Evolutionary conservation across 2,329 filamentous ascomycete species (phyloP), one percentile per base, ranked within the genome.

Genomic region (Orbilia javanica): DNA sequence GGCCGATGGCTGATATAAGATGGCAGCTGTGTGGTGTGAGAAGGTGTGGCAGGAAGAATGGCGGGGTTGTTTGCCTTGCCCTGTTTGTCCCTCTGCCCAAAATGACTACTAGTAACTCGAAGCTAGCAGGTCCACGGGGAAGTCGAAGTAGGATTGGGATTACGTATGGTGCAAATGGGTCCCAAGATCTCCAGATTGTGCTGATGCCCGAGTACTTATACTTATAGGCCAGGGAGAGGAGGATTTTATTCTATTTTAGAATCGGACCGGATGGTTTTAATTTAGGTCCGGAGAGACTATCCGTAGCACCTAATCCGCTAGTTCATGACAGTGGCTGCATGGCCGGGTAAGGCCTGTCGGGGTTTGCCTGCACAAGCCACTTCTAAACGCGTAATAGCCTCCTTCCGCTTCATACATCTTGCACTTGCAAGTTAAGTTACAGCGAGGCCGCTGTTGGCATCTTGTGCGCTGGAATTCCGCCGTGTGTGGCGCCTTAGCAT

Each of bases 21-120:
- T 34, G 66, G 53, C 25, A 42, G 52, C 46, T 50, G 39, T 48
- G 25, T 60, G 42, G 31, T 60, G 34, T 73, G 70, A 36, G 57
- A 60, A 68, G 53, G 64, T 63, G 65, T 69, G 72, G 65, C 64
- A 76, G 65, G 48, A 75, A 69, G 72, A 76, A 76, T 76, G 72
- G 72, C 72, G 72, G 72, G 72, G 72, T 76, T 76, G 63, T 68
- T 53, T 68, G 52, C 48, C 50, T 50, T 66, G 42, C 60, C 63
- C 34, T 52, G 71, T 68, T 75, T 68, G 70, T 62, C 70, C 42
- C 60, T 57, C 48, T n/a, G n/a, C 20, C 39, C 31, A 46, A 60
- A 36, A 60, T 66, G 44, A 74, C 44, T 44, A n/a, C n/a, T n/a
- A n/a, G n/a, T n/a, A 34, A 55, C 25, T 20, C 15, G 36, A 48